Base-by-base conservation (phyloP, 1,139 yeast species). In the Geotrichum europaeum region DNA sequence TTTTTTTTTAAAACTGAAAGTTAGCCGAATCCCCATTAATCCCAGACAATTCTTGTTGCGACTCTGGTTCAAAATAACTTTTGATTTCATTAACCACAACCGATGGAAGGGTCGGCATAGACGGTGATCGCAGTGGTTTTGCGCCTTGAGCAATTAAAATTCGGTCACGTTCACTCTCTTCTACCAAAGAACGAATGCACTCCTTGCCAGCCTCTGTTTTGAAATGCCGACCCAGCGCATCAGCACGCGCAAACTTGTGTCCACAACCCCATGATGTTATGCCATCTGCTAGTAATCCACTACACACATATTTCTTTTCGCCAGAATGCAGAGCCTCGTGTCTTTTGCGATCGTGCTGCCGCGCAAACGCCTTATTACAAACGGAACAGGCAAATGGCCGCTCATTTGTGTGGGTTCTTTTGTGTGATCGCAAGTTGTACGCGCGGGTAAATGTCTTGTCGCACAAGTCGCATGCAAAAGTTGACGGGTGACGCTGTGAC, bases 291-390 rank as follows among this genome's bases (percentile, higher is more conserved):
- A 89, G 75, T 10, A 76, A 73, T 0, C 98, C 98, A 64, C 81
- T 81, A 74, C 99, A 94, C 65, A 86, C 90, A 71, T 83, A 94
- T 69, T 87, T 83, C 78, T 90, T 92, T 72, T 89, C 94, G 2
- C 98, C 98, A 7, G 91, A 80, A 72, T 94, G 99, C 62, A 94
- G 78, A 64, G 90, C 96, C 71, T 92, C 97, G 71, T 94, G 99
- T 52, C 99, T 81, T 71, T 90, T 91, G 51, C 96, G 78, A 74
- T 94, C 99, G 70, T 94, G 98, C 70, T 91, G 97, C 62, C 99
- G 78, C 0, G 98, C 97, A 80, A 94, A 94, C 3, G 97, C 94
- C 73, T 91, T 90, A 9, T 95, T 95, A 75, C 99, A 94, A 6
- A 87, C 83, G 18, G 83, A 80, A 75, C 99, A 94, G 30, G 84